Percentiles rank a stretch among this genome's conserved stretches.
These are phyloP conservation scores for Nicotiana undulata DNA, from an alignment of 257 asterid genomes.

Conservation along the genomic window DNA sequence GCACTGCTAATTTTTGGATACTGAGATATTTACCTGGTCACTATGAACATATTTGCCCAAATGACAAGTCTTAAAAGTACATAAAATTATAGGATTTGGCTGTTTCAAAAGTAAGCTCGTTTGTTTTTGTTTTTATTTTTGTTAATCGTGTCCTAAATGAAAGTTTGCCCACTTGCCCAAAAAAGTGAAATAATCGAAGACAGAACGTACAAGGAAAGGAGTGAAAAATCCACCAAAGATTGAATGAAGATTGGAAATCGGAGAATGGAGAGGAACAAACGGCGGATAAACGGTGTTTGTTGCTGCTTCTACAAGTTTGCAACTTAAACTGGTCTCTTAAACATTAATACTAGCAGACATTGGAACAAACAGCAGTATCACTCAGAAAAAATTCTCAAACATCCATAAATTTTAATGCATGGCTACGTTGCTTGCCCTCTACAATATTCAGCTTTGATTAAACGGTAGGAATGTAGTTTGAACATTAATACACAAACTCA, in stretches of 20 bases:
- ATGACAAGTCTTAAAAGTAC: too few species aligned
- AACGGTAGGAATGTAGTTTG: background rate
- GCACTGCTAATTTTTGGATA: too few species aligned
- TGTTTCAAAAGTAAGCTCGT: too few species aligned
- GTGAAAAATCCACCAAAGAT: background rate
- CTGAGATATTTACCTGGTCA: too few species aligned
- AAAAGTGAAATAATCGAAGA: background rate
- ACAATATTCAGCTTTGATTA: background rate
- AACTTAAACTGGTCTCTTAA: background rate
- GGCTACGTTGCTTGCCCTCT: background rate
- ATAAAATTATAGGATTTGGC: too few species aligned
- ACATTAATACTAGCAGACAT: background rate
- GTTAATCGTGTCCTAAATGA: too few species aligned
- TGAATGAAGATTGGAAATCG: background rate
- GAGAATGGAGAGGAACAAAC: constrained; percentile 5
- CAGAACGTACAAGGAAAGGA: background rate
- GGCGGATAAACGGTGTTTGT: constrained; percentile 16
- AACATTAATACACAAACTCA: background rate
- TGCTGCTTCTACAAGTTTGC: background rate
- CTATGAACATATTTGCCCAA: too few species aligned
- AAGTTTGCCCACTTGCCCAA: background rate
- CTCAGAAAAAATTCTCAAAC: background rate
- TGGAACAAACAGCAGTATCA: background rate
- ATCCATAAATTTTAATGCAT: background rate
- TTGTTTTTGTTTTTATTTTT: too few species aligned